These are phyloP conservation scores for Salix suchowensis DNA, from an alignment of 345 rosid species.

Conservation along the genomic window DNA sequence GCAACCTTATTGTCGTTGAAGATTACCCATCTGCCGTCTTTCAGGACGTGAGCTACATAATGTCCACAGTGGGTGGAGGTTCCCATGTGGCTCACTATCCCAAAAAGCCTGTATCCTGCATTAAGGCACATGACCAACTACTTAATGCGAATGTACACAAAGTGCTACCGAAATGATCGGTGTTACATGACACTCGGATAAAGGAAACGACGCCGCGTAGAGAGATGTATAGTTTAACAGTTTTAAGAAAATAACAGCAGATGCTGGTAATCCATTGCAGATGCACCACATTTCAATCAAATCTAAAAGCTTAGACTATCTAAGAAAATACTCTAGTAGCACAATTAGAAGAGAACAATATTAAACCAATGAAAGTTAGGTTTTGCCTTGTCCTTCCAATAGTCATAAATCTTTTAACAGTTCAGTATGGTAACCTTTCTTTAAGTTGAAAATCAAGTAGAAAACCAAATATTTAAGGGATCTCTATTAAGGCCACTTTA, in stretches of 20 bases:
- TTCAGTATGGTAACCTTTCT: not conserved
- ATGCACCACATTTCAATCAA: too few relatives aligned
- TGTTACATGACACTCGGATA: too few relatives aligned
- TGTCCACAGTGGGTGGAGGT: constrained; percentile 93
- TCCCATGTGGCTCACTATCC: constrained; percentile 93
- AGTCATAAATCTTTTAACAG: not conserved
- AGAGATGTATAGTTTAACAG: too few relatives aligned
- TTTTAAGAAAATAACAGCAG: too few relatives aligned
- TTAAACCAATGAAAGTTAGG: not conserved
- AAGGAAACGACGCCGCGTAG: not conserved
- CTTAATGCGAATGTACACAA: not conserved
- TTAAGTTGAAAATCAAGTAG: not conserved
- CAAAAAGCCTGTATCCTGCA: constrained; percentile 84
- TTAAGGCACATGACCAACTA: not conserved
- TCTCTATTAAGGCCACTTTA: not conserved
- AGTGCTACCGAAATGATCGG: not conserved
- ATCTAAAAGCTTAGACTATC: too few relatives aligned
- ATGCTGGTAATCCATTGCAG: too few relatives aligned
- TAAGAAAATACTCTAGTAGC: not conserved
- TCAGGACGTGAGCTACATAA: constrained; percentile 83
- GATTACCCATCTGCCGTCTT: constrained; percentile 87
- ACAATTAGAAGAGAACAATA: not conserved
- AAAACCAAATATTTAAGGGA: not conserved
- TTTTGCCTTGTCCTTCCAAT: not conserved
- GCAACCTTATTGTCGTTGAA: constrained; percentile 94